phyloP scores from a whole-genome alignment of 106 monocot species.

The Acorus gramineus region DNA sequence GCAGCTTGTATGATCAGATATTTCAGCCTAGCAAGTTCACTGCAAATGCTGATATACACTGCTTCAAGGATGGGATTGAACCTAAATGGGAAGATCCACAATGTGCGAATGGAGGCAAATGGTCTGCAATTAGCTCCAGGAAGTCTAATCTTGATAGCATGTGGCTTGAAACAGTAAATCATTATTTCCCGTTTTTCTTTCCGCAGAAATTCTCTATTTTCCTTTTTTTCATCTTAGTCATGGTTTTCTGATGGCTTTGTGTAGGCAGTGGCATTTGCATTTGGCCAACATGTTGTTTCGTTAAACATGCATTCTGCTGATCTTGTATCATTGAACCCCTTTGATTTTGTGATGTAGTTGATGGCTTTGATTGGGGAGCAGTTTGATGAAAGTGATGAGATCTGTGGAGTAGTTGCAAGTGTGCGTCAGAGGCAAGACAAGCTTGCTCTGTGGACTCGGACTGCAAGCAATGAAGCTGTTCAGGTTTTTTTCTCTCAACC shows the following conservation, averaged over 20 bases:
- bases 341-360: conserved; percentile 34
- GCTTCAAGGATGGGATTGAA: conserved; percentile 77
- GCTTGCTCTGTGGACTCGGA: conserved; percentile 82
- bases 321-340: too few species aligned
- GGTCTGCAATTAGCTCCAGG: conserved; percentile 60
- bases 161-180: conserved; percentile 85
- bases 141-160: conserved; percentile 73
- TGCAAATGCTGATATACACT: conserved; percentile 83
- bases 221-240: too few species aligned
- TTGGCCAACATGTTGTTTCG: too few species aligned
- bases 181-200: not conserved
- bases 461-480: conserved; percentile 94
- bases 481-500: conserved; percentile 46
- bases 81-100: conserved; percentile 99
- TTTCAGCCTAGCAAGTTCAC: conserved; percentile 80
- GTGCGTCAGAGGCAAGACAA: conserved; percentile 87
- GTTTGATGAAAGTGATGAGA: conserved; percentile 89
- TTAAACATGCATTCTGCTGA: too few species aligned
- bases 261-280: too few species aligned
- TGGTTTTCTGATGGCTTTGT: too few species aligned
- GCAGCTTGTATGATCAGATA: conserved; percentile 88
- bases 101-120: conserved; percentile 88
- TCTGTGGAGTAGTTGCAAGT: conserved; percentile 94
- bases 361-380: conserved; percentile 99
- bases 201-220: too few species aligned